Conservation (phyloP, 192 early-diverging fungal genomes). For the Mortierella alpina region DNA sequence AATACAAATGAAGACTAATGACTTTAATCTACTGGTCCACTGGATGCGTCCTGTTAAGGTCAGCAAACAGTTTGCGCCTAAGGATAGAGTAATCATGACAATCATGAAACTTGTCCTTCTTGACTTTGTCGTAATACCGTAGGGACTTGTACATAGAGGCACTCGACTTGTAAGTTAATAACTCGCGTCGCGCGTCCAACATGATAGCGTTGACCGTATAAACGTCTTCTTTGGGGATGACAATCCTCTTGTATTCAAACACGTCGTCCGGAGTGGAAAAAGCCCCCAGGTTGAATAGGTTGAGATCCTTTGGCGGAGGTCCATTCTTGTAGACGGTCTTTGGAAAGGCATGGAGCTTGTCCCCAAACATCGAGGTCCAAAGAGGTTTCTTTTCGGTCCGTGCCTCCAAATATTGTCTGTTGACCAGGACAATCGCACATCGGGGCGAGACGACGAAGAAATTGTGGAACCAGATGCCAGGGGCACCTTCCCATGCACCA, state of each 20-base stretch:
- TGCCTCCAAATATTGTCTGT: neutral
- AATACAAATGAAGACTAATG: too few relatives aligned
- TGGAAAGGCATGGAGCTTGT: slow-evolving; percentile 21
- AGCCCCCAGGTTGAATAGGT: neutral
- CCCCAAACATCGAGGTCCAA: slow-evolving; percentile 5
- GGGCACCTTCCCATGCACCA: slow-evolving; percentile 37
- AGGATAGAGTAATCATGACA: slow-evolving; percentile 9
- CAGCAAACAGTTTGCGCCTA: slow-evolving; percentile 5
- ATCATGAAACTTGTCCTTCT: slow-evolving; percentile 11
- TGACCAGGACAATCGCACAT: slow-evolving; percentile 48
- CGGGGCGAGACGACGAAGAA: slow-evolving; percentile 51
- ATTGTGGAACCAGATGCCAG: slow-evolving; percentile 25
- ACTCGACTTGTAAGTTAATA: slow-evolving; percentile 28
- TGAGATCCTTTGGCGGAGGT: neutral
- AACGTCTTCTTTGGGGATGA: slow-evolving; percentile 25
- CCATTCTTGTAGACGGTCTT: slow-evolving; percentile 14
- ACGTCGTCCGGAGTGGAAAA: slow-evolving; percentile 18
- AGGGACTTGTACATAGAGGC: slow-evolving; percentile 25
- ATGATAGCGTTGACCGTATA: slow-evolving; percentile 23
- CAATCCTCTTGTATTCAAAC: slow-evolving; percentile 19
- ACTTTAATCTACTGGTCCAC: slow-evolving; percentile 7
- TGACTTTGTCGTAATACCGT: slow-evolving; percentile 19
- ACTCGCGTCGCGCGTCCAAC: slow-evolving; percentile 9
- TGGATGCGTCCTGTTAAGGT: slow-evolving; percentile 16
- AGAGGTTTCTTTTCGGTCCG: neutral